Evolutionary conservation across 2,329 filamentous ascomycete genomes (phyloP), one percentile per base, ranked within the genome.

Genomic region (Diplodia mutila): DNA sequence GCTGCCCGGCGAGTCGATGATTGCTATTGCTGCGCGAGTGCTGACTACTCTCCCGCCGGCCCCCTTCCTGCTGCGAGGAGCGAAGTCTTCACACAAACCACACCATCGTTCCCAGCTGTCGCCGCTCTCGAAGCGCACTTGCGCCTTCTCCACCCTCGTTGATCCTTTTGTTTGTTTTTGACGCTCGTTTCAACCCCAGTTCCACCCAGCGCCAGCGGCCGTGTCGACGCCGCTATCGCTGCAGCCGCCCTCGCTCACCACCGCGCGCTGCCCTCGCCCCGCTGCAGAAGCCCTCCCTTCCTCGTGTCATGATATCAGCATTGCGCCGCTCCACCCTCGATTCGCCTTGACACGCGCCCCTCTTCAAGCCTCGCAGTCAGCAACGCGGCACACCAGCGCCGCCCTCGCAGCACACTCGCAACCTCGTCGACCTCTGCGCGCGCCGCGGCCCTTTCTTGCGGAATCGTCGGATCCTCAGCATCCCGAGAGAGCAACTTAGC

Each of bases 231-330:
- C 65, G 55, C 65, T 25, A 61, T 61, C 65, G 46, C 65, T 59
- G 65, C 65, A 59, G 55, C 57, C 49, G 53, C 66, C 32, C 66
- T 67, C 59, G 59, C 59, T 37, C 27, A 51, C 59, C 42, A 63
- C 42, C 46, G 63, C 61, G 37, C 51, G 42, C 64, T 51, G 53
- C 64, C 34, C 39, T 29, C 25, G 34, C 64, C 39, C 53, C 63
- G 52, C 63, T 66, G 48, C 49, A 27, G 32, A 12, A 34, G 29
- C 32, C 61, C 52, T 63, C 59, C 42, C 14, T 53, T 49, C 52
- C 39, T 48, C 64, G 53, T 49, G 64, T 66, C 52, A 55, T 66
- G 64, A 55, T 66, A 48, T 57, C 51, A 66, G 64, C 37, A 49
- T 34, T 57, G 53, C 64, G 52, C 64, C 37, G 49, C 64, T 48